These are phyloP conservation scores for Carex sylvatica DNA, from an alignment of 202 grass and related monocot genomes.

Conservation along the genomic window DNA sequence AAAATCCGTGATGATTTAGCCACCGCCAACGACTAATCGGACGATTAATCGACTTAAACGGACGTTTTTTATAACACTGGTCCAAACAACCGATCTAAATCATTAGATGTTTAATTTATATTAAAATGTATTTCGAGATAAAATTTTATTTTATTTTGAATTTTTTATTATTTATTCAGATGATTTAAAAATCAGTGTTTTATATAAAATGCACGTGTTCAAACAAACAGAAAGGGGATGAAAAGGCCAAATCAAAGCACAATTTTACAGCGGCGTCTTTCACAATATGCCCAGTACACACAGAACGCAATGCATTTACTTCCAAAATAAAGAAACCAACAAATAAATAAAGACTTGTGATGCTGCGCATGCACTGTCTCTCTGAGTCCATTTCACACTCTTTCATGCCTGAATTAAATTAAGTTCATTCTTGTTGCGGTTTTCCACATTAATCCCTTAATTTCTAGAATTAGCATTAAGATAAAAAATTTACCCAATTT, in stretches of 20 bases:
- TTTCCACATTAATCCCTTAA: not conserved
- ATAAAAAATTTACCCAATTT: not conserved
- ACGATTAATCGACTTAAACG: too few relatives aligned
- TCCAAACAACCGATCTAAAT: too few relatives aligned
- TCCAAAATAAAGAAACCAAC: conserved; percentile 18
- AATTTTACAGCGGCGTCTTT: not conserved
- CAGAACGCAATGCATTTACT: not conserved
- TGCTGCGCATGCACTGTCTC: not conserved
- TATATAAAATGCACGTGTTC: not conserved
- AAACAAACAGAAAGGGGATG: not conserved
- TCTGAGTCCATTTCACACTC: not conserved
- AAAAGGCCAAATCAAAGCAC: not conserved
- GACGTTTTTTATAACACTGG: too few relatives aligned
- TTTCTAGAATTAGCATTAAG: not conserved
- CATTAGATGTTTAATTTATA: too few relatives aligned
- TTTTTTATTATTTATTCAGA: too few relatives aligned
- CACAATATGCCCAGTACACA: not conserved
- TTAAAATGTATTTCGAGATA: too few relatives aligned
- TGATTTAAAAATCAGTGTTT: too few relatives aligned
- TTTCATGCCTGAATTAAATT: not conserved
- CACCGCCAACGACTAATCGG: too few relatives aligned
- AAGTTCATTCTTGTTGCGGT: too few relatives aligned
- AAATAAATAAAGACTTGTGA: conserved; percentile 6
- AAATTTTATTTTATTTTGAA: too few relatives aligned
- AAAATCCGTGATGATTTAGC: too few relatives aligned